These are phyloP conservation scores for Anthracocystis panici-leucophaei DNA, from an alignment of 1,284 basidiomycete species.

Conservation along the genomic window DNA sequence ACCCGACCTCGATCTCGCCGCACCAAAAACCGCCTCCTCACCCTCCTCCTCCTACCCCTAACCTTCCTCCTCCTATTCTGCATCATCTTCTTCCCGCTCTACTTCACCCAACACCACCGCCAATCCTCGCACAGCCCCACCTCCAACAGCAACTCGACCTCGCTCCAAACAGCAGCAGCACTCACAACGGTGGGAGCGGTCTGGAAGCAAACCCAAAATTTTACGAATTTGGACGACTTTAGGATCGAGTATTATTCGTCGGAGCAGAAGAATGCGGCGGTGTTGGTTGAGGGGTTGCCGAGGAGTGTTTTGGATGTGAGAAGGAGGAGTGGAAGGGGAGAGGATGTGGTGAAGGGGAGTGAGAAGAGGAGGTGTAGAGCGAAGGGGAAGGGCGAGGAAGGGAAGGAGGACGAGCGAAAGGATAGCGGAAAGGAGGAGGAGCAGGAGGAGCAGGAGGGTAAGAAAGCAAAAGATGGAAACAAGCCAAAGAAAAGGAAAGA, in stretches of 20 bases:
- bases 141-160: not conserved
- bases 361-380: not conserved
- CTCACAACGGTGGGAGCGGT: conserved; percentile 71
- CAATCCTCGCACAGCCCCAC: not conserved
- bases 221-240: conserved; percentile 17
- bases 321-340: no score
- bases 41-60: not conserved
- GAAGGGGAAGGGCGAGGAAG: not conserved
- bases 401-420: no score
- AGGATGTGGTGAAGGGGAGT: not conserved
- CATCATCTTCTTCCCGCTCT: conserved; percentile 18
- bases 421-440: not conserved
- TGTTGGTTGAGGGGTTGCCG: conserved; percentile 12
- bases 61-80: not conserved
- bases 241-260: conserved; percentile 20
- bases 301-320: not conserved
- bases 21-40: not conserved
- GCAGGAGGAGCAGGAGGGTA: not conserved
- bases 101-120: conserved; percentile 8
- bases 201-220: conserved; percentile 30
- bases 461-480: not conserved
- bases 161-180: not conserved
- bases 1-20: no score
- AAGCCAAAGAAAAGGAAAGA: not conserved
- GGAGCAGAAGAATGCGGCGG: conserved; percentile 13